phyloP scores from a whole-genome alignment of 495 filamentous ascomycete genomes.

The Eremomyces bilateralis region DNA sequence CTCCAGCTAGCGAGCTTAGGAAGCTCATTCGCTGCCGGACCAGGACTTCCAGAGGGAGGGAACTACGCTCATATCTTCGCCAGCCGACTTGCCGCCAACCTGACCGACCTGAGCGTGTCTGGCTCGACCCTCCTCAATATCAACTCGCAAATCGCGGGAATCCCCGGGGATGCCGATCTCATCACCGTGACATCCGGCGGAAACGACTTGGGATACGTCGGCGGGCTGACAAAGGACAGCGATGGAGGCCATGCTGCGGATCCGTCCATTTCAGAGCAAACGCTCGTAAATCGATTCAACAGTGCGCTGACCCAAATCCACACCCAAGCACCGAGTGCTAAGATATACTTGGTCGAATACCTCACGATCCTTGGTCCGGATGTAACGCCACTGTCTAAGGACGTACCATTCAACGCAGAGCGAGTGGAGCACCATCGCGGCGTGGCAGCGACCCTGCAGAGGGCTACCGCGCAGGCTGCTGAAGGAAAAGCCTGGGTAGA shows the following conservation, averaged over 20 bases:
- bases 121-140: conserved; percentile 23
- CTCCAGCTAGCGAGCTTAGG: conserved; percentile 13
- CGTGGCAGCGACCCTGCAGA: conserved; percentile 14
- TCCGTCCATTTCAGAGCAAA: conserved; percentile 8
- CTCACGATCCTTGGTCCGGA: conserved; percentile 21
- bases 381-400: conserved; percentile 14
- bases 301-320: conserved; percentile 21
- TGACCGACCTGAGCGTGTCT: conserved; percentile 24
- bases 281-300: conserved; percentile 15
- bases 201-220: conserved; percentile 26
- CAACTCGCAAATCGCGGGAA: conserved; percentile 19
- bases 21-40: conserved; percentile 26
- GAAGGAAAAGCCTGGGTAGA: neutral
- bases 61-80: conserved; percentile 25
- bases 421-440: conserved; percentile 16
- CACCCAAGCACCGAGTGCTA: conserved; percentile 16
- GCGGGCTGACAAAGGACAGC: conserved; percentile 19
- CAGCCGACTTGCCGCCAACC: conserved; percentile 13
- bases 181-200: conserved; percentile 24
- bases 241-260: conserved; percentile 2
- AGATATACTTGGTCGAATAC: conserved; percentile 24
- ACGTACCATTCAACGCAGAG: conserved; percentile 19
- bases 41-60: conserved; percentile 23
- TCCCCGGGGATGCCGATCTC: conserved; percentile 20
- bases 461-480: conserved; percentile 14